Conservation (phyloP, 257 asterid genomes). For the Cruciata laevipes region DNA sequence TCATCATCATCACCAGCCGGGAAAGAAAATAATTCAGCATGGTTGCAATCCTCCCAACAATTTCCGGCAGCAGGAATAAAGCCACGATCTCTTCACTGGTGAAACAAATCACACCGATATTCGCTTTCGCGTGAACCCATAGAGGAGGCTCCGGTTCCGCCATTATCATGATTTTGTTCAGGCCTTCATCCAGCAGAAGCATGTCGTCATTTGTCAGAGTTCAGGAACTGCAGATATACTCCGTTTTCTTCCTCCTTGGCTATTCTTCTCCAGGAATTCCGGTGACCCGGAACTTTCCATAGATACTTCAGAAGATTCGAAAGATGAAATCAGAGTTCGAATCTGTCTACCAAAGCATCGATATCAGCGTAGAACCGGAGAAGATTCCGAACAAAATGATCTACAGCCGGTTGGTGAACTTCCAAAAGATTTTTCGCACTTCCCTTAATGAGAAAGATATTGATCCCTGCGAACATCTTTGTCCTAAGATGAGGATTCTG, state of each 20-base stretch:
- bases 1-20: conserved; percentile 82
- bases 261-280: conserved; percentile 92
- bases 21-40: conserved; percentile 90
- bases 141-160: conserved; percentile 76
- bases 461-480: conserved; percentile 95
- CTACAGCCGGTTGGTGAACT: conserved; percentile 79
- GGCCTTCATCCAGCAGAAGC: conserved; percentile 90
- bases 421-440: conserved; percentile 74
- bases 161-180: conserved; percentile 79
- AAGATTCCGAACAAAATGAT: conserved; percentile 80
- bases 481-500: conserved; percentile 91
- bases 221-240: conserved; percentile 75
- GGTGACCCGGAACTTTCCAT: conserved; percentile 97
- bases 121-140: conserved; percentile 87
- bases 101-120: conserved; percentile 80
- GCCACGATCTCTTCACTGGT: conserved; percentile 87
- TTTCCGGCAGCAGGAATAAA: conserved; percentile 87
- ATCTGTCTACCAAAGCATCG: conserved; percentile 89
- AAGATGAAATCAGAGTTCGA: conserved; percentile 89
- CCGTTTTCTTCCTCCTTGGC: conserved; percentile 98
- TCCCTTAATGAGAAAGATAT: conserved; percentile 74
- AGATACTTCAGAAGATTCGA: conserved; percentile 91
- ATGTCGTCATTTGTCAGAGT: conserved; percentile 91
- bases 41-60: conserved; percentile 98
- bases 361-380: conserved; percentile 88